Percentiles rank a stretch among this genome's conserved stretches.
Conservation (phyloP, 805 yeast genomes). For the Metschnikowia matae region DNA sequence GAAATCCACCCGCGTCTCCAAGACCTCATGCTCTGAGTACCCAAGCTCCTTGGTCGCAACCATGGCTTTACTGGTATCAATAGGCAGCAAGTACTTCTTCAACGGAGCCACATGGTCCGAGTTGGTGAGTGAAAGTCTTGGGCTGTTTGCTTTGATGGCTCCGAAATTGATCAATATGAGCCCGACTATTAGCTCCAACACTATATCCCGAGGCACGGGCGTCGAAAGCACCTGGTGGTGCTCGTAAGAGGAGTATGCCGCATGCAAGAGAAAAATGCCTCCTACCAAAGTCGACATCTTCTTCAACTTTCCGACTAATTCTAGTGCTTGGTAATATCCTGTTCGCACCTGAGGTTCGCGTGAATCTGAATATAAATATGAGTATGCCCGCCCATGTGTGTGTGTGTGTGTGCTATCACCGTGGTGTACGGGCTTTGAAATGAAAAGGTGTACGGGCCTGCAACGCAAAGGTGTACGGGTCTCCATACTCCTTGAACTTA, state of each 20-base stretch:
- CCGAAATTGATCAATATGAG: slow-evolving; percentile 41
- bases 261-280: slow-evolving; percentile 35
- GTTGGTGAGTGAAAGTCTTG: slow-evolving; percentile 12
- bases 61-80: slow-evolving; percentile 45
- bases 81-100: slow-evolving; percentile 40
- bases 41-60: slow-evolving; percentile 46
- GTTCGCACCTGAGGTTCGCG: too few species aligned
- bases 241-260: slow-evolving; percentile 54
- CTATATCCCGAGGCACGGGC: slow-evolving; percentile 44
- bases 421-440: neutral
- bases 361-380: too few species aligned
- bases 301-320: neutral
- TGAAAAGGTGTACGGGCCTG: neutral
- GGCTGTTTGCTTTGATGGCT: slow-evolving; percentile 26
- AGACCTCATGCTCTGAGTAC: slow-evolving; percentile 40
- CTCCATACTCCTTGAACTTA: neutral
- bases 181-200: slow-evolving; percentile 48
- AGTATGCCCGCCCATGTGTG: too few species aligned
- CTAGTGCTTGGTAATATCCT: too few species aligned
- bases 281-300: slow-evolving; percentile 4
- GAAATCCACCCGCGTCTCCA: slow-evolving; percentile 50
- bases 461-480: neutral
- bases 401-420: neutral
- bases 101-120: slow-evolving; percentile 28
- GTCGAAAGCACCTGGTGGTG: slow-evolving; percentile 35